A percentile compares a stretch with the other conserved stretches of the same genome.
phyloP scores from a whole-genome alignment of 768 basidiomycete species.

The Mycena polygramma region DNA sequence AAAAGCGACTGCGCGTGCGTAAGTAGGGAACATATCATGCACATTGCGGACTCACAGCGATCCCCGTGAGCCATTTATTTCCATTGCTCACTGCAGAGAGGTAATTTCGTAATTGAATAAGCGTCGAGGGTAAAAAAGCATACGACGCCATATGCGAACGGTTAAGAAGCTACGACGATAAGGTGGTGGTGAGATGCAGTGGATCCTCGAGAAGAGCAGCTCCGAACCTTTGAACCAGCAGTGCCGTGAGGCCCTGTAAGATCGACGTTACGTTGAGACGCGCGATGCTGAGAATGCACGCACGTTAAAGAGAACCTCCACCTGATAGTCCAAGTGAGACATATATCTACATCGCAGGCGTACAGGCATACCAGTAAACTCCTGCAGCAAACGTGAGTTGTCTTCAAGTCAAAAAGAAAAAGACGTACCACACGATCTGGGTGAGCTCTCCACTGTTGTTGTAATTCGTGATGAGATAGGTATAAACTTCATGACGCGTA shows the following conservation, averaged over 20 bases:
- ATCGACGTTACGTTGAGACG: constrained; percentile 6
- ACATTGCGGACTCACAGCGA: constrained; percentile 46
- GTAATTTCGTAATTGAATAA: constrained; percentile 7
- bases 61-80: constrained; percentile 49
- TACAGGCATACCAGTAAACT: constrained; percentile 51
- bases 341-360: background rate
- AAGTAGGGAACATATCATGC: background rate
- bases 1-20: constrained; percentile 43
- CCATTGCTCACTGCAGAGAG: constrained; percentile 57
- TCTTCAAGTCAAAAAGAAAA: background rate
- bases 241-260: constrained; percentile 57
- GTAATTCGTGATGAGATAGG: constrained; percentile 61
- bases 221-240: constrained; percentile 62
- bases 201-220: constrained; percentile 9
- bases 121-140: constrained; percentile 35
- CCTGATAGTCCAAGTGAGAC: constrained; percentile 42
- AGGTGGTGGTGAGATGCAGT: constrained; percentile 19
- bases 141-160: constrained; percentile 60
- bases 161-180: constrained; percentile 53
- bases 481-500: constrained; percentile 54
- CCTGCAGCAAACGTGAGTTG: constrained; percentile 40
- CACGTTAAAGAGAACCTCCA: constrained; percentile 65
- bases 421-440: constrained; percentile 57
- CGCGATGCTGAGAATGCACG: constrained; percentile 16
- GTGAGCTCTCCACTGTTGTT: constrained; percentile 45